Evolutionary conservation across 768 basidiomycete species (phyloP).

Genomic region (Pulveroboletus sp.): DNA sequence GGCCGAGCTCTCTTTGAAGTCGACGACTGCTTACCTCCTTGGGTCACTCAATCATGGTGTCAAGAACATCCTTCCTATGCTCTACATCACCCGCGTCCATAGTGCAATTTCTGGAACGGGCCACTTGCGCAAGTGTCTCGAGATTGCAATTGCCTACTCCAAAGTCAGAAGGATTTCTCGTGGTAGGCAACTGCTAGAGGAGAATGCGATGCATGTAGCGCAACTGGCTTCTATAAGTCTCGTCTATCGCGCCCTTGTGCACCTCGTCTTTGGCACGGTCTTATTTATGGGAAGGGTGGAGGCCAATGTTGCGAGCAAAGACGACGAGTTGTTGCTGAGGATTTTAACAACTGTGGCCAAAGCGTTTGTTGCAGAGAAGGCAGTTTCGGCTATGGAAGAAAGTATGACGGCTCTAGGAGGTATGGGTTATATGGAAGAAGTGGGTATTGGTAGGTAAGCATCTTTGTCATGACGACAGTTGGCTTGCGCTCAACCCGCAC

Average conservation of each 20-base stretch:
- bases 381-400: conserved; percentile 61
- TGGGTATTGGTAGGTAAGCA: conserved; percentile 53
- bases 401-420: conserved; percentile 73
- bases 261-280: conserved; percentile 58
- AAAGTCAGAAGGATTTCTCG: conserved; percentile 51
- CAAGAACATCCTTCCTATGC: conserved; percentile 61
- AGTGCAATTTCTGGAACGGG: conserved; percentile 55
- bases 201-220: conserved; percentile 59
- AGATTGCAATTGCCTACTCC: conserved; percentile 63
- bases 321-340: conserved; percentile 51
- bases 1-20: conserved; percentile 63
- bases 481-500: background rate
- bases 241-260: conserved; percentile 60
- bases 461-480: background rate
- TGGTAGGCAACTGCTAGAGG: conserved; percentile 45
- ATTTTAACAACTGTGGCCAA: conserved; percentile 68
- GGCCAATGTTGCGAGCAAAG: conserved; percentile 43
- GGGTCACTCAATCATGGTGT: conserved; percentile 57
- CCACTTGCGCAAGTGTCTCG: conserved; percentile 54
- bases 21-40: conserved; percentile 58
- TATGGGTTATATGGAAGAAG: conserved; percentile 83
- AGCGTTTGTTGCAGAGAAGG: conserved; percentile 64
- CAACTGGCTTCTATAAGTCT: conserved; percentile 57
- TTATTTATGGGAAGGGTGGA: conserved; percentile 59
- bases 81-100: conserved; percentile 75